A percentile compares a stretch with the other conserved stretches of the same genome.
These are phyloP conservation scores for Sporothrix phasma DNA, from an alignment of 2,329 filamentous ascomycete species.

Conservation along the genomic window DNA sequence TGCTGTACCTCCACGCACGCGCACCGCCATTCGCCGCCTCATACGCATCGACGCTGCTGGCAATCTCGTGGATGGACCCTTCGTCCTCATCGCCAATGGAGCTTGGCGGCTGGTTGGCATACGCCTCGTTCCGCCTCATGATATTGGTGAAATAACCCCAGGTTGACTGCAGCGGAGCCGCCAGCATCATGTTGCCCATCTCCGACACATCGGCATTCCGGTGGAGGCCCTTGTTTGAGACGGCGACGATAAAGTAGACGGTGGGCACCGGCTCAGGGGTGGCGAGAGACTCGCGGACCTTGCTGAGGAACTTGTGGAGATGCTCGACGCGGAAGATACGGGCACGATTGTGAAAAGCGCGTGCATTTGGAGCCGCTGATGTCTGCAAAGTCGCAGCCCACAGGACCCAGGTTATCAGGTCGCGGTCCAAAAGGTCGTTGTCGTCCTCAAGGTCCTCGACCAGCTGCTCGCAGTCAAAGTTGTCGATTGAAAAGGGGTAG, in stretches of 20 bases:
- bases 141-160: neutral
- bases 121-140: neutral
- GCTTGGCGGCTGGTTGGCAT: neutral
- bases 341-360: neutral
- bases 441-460: constrained; percentile 12
- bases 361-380: neutral
- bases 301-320: constrained; percentile 4
- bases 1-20: neutral
- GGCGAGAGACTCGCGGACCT: neutral
- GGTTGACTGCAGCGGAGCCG: neutral
- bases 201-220: neutral
- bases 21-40: neutral
- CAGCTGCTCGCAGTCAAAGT: constrained; percentile 17
- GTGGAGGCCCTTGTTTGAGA: constrained; percentile 7
- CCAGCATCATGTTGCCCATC: neutral
- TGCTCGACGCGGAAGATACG: constrained; percentile 11
- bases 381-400: constrained; percentile 2
- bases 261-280: neutral
- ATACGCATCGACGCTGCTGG: neutral
- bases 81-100: neutral
- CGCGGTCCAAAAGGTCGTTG: constrained; percentile 1
- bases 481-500: constrained; percentile 17
- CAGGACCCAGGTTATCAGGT: constrained; percentile 7
- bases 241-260: constrained; percentile 15
- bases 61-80: neutral